These are phyloP conservation scores for Corymbia maculata DNA, from an alignment of 345 rosid species.

Conservation along the genomic window DNA sequence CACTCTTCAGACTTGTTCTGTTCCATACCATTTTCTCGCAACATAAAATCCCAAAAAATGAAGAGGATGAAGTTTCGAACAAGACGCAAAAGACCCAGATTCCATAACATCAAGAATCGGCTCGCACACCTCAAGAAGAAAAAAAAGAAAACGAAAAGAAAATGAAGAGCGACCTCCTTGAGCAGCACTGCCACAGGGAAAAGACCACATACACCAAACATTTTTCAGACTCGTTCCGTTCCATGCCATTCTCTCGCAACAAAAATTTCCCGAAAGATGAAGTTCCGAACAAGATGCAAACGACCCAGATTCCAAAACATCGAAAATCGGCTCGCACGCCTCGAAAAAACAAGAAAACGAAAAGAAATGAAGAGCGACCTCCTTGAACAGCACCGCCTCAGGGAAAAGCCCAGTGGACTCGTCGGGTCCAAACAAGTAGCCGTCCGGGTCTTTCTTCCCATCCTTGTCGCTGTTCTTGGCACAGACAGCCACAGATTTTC, in stretches of 20 bases:
- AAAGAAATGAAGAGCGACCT: conserved; percentile 20
- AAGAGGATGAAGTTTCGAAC: background rate
- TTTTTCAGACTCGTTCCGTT: background rate
- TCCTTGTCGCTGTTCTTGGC: conserved; percentile 36
- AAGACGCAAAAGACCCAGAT: background rate
- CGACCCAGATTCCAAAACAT: background rate
- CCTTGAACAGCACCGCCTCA: conserved; percentile 80
- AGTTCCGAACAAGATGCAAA: background rate
- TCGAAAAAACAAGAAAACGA: background rate
- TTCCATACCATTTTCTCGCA: background rate
- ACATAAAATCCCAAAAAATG: background rate
- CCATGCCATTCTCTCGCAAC: background rate
- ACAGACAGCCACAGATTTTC: conserved; percentile 31
- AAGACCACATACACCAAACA: background rate
- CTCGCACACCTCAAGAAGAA: background rate
- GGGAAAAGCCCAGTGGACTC: conserved; percentile 77
- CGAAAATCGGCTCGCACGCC: background rate
- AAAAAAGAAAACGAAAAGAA: background rate
- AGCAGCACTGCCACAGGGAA: conserved; percentile 38
- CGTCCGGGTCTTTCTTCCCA: conserved; percentile 40
- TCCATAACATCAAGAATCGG: background rate
- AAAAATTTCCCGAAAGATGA: background rate
- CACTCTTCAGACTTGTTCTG: background rate
- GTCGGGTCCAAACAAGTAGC: conserved; percentile 43
- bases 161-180: conserved; percentile 37